Percentiles rank a stretch among this genome's conserved stretches.
These are phyloP conservation scores for Neofusicoccum laricinum DNA, from an alignment of 2,329 filamentous ascomycete species.

Conservation along the genomic window DNA sequence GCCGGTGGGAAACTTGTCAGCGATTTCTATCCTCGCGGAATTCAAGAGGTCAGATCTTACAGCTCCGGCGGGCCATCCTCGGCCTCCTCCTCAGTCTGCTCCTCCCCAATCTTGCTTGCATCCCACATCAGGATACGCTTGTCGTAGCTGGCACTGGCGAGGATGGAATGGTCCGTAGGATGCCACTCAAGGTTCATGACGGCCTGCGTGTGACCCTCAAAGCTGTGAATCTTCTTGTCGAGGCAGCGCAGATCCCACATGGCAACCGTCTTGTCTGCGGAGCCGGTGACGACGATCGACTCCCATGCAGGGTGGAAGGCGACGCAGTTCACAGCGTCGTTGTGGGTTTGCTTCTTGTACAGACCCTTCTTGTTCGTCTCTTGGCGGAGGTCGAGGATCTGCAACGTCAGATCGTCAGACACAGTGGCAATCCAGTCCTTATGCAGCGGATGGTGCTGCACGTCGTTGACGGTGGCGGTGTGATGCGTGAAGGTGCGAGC, in stretches of 20 bases:
- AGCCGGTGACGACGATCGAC: conserved; percentile 85
- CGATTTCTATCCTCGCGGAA: neutral
- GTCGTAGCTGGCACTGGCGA: conserved; percentile 91
- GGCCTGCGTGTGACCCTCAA: conserved; percentile 83
- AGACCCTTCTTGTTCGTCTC: conserved; percentile 64
- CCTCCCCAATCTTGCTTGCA: conserved; percentile 83
- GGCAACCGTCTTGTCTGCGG: conserved; percentile 90
- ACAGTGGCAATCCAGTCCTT: conserved; percentile 81
- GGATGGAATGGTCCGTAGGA: conserved; percentile 80
- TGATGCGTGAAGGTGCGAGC: conserved; percentile 81
- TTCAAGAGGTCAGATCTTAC: conserved; percentile 51
- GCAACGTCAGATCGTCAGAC: conserved; percentile 90
- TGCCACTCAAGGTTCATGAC: conserved; percentile 96
- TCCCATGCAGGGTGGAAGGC: conserved; percentile 94
- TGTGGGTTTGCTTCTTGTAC: conserved; percentile 71
- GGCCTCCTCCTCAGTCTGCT: conserved; percentile 90
- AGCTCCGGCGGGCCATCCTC: conserved; percentile 94
- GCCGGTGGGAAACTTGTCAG: neutral
- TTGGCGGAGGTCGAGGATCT: conserved; percentile 84
- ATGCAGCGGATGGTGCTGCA: conserved; percentile 89
- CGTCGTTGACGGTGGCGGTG: conserved; percentile 89
- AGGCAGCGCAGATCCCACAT: conserved; percentile 94
- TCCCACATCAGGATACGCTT: conserved; percentile 96
- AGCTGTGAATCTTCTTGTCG: conserved; percentile 82
- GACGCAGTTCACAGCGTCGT: conserved; percentile 92